Evolutionary conservation across 495 filamentous ascomycete genomes (phyloP).

Genomic region (Neurospora sp.): DNA sequence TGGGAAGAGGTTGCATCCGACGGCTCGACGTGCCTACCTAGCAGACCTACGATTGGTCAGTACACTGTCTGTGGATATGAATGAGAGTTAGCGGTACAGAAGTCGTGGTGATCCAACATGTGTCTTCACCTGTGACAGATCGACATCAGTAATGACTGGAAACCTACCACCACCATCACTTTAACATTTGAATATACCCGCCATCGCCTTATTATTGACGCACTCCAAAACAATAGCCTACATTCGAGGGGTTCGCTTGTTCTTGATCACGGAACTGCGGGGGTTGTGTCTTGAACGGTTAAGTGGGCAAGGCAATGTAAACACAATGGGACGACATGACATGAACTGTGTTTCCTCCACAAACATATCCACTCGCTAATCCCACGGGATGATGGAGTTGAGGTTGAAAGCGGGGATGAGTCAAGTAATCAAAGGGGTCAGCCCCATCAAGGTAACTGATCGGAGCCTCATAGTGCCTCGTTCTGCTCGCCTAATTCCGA

Average conservation of each 20-base stretch:
- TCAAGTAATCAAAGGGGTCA: background rate
- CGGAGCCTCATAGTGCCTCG: background rate
- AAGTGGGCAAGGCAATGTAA: background rate
- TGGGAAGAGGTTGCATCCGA: no score
- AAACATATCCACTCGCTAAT: background rate
- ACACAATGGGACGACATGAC: background rate
- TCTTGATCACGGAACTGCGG: background rate
- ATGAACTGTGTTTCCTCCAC: background rate
- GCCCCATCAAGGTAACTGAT: background rate
- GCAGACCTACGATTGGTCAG: no score
- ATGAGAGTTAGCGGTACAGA: background rate
- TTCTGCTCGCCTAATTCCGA: background rate
- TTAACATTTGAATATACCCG: background rate
- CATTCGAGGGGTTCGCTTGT: background rate
- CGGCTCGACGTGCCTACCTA: no score
- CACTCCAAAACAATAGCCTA: background rate
- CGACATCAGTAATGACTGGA: background rate
- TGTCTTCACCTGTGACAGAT: background rate
- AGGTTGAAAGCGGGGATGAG: background rate
- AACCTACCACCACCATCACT: background rate
- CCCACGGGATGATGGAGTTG: background rate
- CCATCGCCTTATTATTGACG: background rate
- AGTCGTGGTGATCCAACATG: background rate
- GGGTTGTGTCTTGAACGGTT: background rate
- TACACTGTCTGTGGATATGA: no score